Base-by-base conservation (phyloP, 1,284 basidiomycete species). In the Puccinia hordei region DNA sequence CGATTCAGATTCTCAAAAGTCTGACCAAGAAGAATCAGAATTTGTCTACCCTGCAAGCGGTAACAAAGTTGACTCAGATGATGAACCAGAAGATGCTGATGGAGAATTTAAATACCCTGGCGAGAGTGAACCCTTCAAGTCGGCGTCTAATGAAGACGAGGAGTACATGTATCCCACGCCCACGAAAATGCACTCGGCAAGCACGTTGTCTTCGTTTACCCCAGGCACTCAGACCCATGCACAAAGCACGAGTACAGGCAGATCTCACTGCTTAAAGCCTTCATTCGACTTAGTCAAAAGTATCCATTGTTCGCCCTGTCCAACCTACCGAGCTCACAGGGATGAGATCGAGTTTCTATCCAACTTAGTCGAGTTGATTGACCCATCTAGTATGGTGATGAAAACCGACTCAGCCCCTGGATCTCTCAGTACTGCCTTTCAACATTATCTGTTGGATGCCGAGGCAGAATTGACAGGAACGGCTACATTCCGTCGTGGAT, bases 151-250 rank as follows among this genome's bases (percentile, higher is more conserved):
- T 49, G 80, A 77, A 22, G 81, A 81, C 12, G 81, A 81, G 22
- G 81, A 72, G 15, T 93, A 93, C 82, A 83, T 88, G 74, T 92
- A 92, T 86, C 90, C 91, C 27, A 88, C 88, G 8, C 85, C 86
- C 2, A 87, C 88, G 79, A 84, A 85, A 51, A 84, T 86, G 33
- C 81, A 82, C 55, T 82, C 84, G 61, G 66, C 81, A 51, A 2
- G 81, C 79, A 46, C 65, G 83, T 33, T 53, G 10, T 66, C 63
- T 38, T 55, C 65, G 13, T 30, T 59, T 59, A 69, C 63, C 24
- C 75, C 63, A 38, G 51, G 38, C 24, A 41, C 33, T 27, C 63
- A 69, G 46, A 44, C 75, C 1, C 30, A 68, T 51, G 33, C 51
- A 3, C 55, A 44, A 59, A 57, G 15, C 38, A 38, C 38, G 4